Evolutionary conservation across 2,329 filamentous ascomycete species (phyloP).

Genomic region (Chaetothyriales sp.): DNA sequence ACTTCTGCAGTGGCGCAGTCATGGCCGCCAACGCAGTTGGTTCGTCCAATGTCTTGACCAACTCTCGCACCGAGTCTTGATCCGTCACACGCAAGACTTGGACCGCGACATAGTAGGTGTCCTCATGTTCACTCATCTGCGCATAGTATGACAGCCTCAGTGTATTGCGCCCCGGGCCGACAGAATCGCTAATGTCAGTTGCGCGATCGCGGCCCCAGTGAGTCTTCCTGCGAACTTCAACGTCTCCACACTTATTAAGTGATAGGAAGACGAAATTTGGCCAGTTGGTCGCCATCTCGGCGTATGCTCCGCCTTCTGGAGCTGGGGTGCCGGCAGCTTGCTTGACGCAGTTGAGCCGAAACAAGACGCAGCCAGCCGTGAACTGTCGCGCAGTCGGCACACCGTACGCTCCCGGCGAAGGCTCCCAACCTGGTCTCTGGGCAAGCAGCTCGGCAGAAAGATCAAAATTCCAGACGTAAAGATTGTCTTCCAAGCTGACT

Average conservation of each 20-base stretch:
- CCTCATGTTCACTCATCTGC: slow-evolving; percentile 17
- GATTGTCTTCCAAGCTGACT: slow-evolving; percentile 17
- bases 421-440: slow-evolving; percentile 2
- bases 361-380: slow-evolving; percentile 41
- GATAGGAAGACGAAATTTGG: slow-evolving; percentile 53
- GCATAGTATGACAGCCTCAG: neutral
- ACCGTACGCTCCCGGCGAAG: slow-evolving; percentile 6
- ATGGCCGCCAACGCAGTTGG: slow-evolving; percentile 44
- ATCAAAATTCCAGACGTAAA: slow-evolving; percentile 24
- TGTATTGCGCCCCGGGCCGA: slow-evolving; percentile 47
- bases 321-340: neutral
- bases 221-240: slow-evolving; percentile 49
- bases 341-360: slow-evolving; percentile 53
- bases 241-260: slow-evolving; percentile 40
- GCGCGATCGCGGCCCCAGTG: slow-evolving; percentile 65
- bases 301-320: slow-evolving; percentile 10
- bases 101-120: slow-evolving; percentile 47
- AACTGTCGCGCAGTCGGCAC: slow-evolving; percentile 16
- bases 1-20: slow-evolving; percentile 17
- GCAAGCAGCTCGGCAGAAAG: slow-evolving; percentile 20
- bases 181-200: slow-evolving; percentile 51
- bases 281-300: slow-evolving; percentile 51
- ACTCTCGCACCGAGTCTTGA: slow-evolving; percentile 24
- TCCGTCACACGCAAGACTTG: slow-evolving; percentile 49
- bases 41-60: slow-evolving; percentile 29